These are phyloP conservation scores for Phytophthora cryptogea DNA, from an alignment of 352 stramenopile genomes.

Conservation along the genomic window DNA sequence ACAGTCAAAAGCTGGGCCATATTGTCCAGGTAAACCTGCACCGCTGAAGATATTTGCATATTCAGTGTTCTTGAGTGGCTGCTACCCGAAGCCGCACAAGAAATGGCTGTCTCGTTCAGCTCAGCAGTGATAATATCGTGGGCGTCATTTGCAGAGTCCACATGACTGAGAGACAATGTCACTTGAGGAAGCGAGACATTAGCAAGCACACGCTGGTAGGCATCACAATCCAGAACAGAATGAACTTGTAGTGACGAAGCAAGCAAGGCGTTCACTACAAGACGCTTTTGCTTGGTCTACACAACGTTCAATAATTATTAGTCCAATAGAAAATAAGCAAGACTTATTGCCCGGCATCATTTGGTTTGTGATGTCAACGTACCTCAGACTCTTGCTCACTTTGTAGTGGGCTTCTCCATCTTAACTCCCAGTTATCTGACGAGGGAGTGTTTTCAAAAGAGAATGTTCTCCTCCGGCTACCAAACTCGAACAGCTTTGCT, in stretches of 20 bases:
- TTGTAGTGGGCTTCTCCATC: slow-evolving; percentile 69
- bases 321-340: not conserved
- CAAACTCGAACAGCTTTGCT: slow-evolving; percentile 47
- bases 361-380: slow-evolving; percentile 5
- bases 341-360: not conserved
- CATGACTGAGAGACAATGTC: slow-evolving; percentile 45
- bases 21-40: slow-evolving; percentile 75
- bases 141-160: slow-evolving; percentile 43
- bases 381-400: slow-evolving; percentile 63
- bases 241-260: slow-evolving; percentile 69
- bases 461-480: slow-evolving; percentile 37
- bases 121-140: slow-evolving; percentile 67
- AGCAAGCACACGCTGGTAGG: slow-evolving; percentile 45
- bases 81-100: slow-evolving; percentile 33
- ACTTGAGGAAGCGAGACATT: slow-evolving; percentile 43
- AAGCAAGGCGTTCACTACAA: slow-evolving; percentile 71
- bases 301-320: slow-evolving; percentile 16
- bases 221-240: slow-evolving; percentile 44
- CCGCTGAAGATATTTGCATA: slow-evolving; percentile 41
- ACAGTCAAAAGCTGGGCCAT: slow-evolving; percentile 74
- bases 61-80: slow-evolving; percentile 26
- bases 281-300: slow-evolving; percentile 64
- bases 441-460: slow-evolving; percentile 32
- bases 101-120: slow-evolving; percentile 48
- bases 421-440: slow-evolving; percentile 81